Conservation (phyloP, 495 filamentous ascomycete genomes). For the Penicillium crystallinum region DNA sequence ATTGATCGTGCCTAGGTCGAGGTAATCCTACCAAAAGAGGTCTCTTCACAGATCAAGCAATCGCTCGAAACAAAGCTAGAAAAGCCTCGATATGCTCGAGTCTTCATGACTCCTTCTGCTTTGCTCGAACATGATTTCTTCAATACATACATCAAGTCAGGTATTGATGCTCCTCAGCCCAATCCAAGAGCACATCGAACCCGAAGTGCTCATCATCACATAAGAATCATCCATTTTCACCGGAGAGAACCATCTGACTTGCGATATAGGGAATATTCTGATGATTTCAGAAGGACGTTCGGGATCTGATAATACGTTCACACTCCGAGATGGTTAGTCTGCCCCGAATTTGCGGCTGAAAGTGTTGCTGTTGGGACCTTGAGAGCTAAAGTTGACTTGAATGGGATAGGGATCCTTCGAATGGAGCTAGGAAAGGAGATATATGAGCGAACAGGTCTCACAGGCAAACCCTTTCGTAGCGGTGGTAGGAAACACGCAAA, state of each 20-base stretch:
- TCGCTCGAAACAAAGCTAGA: constrained; percentile 44
- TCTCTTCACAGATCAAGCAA: constrained; percentile 52
- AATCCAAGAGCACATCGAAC: background rate
- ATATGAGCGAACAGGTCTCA: constrained; percentile 80
- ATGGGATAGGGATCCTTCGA: constrained; percentile 55
- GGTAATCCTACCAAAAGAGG: constrained; percentile 65
- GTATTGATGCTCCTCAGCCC: constrained; percentile 38
- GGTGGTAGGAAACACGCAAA: constrained; percentile 57
- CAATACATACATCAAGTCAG: constrained; percentile 77
- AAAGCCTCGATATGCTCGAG: constrained; percentile 54
- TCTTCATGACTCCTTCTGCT: constrained; percentile 68
- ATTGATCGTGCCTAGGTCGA: constrained; percentile 53
- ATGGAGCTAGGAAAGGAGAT: constrained; percentile 77
- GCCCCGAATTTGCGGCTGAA: background rate
- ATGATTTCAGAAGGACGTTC: constrained; percentile 86
- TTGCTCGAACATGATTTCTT: constrained; percentile 78
- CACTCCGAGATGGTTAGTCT: constrained; percentile 60
- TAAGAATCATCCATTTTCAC: background rate
- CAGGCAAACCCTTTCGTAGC: constrained; percentile 62
- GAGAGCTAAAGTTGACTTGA: background rate
- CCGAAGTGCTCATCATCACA: background rate
- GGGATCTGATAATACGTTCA: constrained; percentile 76
- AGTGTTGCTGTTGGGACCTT: background rate
- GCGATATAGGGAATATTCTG: constrained; percentile 64
- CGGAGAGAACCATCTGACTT: background rate